Evolutionary conservation across 768 basidiomycete genomes (phyloP).

Genomic region (Strobilomyces dryophilus): DNA sequence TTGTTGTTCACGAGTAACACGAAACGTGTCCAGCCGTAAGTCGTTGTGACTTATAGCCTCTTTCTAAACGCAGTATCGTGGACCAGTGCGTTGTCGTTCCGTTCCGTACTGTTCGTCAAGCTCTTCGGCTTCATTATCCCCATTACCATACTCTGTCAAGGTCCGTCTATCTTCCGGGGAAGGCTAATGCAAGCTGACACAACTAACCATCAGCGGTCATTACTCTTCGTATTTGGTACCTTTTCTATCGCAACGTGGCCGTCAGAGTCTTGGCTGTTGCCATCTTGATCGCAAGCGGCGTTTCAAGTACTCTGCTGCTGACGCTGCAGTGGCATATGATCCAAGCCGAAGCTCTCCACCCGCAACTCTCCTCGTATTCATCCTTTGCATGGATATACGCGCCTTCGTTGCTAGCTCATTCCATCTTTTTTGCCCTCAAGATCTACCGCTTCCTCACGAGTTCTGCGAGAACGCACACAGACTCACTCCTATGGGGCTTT

Average conservation of each 20-base stretch:
- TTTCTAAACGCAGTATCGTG: not conserved
- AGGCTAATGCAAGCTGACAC: not conserved
- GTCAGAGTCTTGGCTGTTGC: slow-evolving; percentile 5
- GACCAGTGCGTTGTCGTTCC: not conserved
- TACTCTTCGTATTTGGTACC: slow-evolving; percentile 15
- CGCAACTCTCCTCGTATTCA: not conserved
- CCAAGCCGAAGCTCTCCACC: not conserved
- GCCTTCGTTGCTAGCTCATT: slow-evolving; percentile 15
- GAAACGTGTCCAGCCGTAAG: slow-evolving; percentile 1
- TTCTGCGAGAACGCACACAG: slow-evolving; percentile 1
- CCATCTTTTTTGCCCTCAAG: slow-evolving; percentile 11
- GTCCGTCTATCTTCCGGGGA: not conserved
- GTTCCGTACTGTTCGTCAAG: not conserved
- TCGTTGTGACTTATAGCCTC: not conserved
- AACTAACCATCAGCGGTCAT: slow-evolving; percentile 5
- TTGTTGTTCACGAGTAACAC: not conserved
- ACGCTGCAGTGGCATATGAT: not conserved
- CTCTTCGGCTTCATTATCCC: slow-evolving; percentile 3
- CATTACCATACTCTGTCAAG: slow-evolving; percentile 7
- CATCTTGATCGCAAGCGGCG: not conserved
- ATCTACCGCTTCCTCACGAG: slow-evolving; percentile 12
- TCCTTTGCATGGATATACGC: slow-evolving; percentile 9
- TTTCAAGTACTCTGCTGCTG: not conserved
- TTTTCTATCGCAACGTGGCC: slow-evolving; percentile 2
- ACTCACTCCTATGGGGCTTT: slow-evolving; percentile 12